Base-by-base conservation (phyloP, 495 filamentous ascomycete species). In the Talaromyces wortmannii region DNA sequence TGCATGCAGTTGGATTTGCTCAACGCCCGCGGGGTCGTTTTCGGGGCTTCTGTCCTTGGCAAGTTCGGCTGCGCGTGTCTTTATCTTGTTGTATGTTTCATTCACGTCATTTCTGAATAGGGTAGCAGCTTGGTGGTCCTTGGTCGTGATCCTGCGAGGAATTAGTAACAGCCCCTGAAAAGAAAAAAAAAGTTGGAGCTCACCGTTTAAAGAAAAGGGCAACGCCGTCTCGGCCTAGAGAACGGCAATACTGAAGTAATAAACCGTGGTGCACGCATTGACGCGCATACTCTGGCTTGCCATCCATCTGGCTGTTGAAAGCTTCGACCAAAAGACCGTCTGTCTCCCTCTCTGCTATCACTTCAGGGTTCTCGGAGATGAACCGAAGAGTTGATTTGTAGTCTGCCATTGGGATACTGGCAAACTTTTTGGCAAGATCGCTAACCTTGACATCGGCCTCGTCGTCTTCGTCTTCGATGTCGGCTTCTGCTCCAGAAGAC, bases 1-100 rank as follows among this genome's bases (percentile, higher is more conserved):
- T 13, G 94, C 92, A 66, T 98, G 94, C 18, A 98, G 77, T 72
- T 98, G 94, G 61, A 98, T 97, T 66, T 96, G 92, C 74, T 97
- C 92, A n/a, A 95, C 88, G 8, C 86, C 88, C 10, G 77, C 80
- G 12, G 83, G 83, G 33, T 77, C 83, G 50, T 83, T 83, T 15
- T 85, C 80, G 45, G 84, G 82, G 2, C 83, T 82, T 67, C 83
- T 74, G 57, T 86, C 78, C 44, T 81, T 78, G 48, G 73, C 75
- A 54, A 97, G 86, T 68, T 95, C 89, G n/a, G 83, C 80, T 0
- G 88, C 82, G 23, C 92, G 83, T 40, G 76, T 81, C 59, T 83
- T 85, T 72, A 98, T 96, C 23, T 84, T 83, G 55, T 74, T 74
- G 69, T 94, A 96, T 36, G 92, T 97, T 29, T 82, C 81, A 58